Base-by-base conservation (phyloP, 352 stramenopile genomes). In the Globisporangium uncinulatum region DNA sequence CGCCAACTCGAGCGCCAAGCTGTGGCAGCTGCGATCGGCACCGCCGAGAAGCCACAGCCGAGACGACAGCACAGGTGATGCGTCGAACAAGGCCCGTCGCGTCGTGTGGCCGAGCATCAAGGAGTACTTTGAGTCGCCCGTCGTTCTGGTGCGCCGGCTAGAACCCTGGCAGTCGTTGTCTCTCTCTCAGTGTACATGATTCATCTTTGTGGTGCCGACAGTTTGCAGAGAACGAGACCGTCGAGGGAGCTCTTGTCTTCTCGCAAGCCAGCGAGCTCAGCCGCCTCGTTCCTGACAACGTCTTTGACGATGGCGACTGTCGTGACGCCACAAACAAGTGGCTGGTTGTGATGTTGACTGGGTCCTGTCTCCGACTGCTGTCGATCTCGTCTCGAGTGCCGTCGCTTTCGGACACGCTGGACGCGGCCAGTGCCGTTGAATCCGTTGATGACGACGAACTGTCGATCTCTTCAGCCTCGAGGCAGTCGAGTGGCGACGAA, bases 81-180 rank as follows among this genome's bases (percentile, higher is more conserved):
- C 61, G 21, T 20, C 19, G 42, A 7, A 14, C 17, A 48, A 4
- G 43, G 9, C 43, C n/a, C 9, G n/a, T 17, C 43, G 19, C 43
- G 32, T 76, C 24, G 43, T 57, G 36, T 83, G 71, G 71, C 71
- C 73, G 20, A 74, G 66, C 9, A 57, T 83, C 51, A 72, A 70
- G 51, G 69, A 74, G 21, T 80, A 64, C 24, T 72, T 80, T 21
- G 69, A 66, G 9, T 66, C 66, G 31, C 58, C 59, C 4, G 39
- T 41, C 6, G 48, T 68, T 45, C 24, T 37, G 47, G 73, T 80
- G 56, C 34, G 71, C 34, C 11, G 0, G 10, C 9, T 1, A 37
- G 6, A 31, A 32, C 15, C 29, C 37, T 13, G 34, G 34, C 34
- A 39, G 34, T 39, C 34, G 10, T 21, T 8, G 32, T 21, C 29